Evolutionary conservation across 2,329 filamentous ascomycete species (phyloP), one percentile per base, ranked within the genome.

Genomic region (Colletotrichum plurivorum): DNA sequence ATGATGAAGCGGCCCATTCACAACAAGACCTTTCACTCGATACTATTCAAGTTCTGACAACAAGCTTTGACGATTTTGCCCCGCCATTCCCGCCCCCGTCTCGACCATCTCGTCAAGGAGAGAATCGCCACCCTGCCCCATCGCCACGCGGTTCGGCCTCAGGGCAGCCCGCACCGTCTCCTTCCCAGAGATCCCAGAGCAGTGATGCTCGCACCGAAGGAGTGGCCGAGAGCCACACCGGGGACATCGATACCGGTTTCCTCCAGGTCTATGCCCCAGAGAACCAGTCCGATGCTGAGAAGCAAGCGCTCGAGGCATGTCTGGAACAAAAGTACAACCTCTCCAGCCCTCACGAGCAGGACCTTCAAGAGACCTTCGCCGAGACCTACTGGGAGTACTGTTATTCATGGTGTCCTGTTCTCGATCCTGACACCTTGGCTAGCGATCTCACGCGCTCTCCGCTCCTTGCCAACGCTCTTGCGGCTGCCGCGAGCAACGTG

Each of bases 321-420:
- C 63, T 78, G 7, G 75, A 75, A 8, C 71, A 72, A 4, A 73
- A 73, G 10, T 63, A 72, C 15, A 64, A 67, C 15, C 56, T 69
- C 3, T 71, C 75, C 0, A 73, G 73, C 56, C 60, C 69, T 0
- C 72, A 70, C 8, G 72, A 73, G 31, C 72, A 73, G 27, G 77
- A 78, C 7, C 74, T 83, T 0, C 78, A 79, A 51, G 77, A 82
- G 53, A 81, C 77, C 31, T 84, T 83, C 64, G 75, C 77, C 4
- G 82, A 83, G 41, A 83, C 81, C 0, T 84, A 84, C 39, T 79
- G 77, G 36, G 79, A 83, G 56, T 82, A 82, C 63, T 82, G 79
- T 59, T 82, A 82, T 49, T 66, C 81, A 1, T 83, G 81, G 80
- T 83, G 81, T 66, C 82, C 82, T 2, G 78, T 83, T 0, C 73